Base-by-base conservation (phyloP, 768 basidiomycete genomes). In the Podaxis carcinomalis region DNA sequence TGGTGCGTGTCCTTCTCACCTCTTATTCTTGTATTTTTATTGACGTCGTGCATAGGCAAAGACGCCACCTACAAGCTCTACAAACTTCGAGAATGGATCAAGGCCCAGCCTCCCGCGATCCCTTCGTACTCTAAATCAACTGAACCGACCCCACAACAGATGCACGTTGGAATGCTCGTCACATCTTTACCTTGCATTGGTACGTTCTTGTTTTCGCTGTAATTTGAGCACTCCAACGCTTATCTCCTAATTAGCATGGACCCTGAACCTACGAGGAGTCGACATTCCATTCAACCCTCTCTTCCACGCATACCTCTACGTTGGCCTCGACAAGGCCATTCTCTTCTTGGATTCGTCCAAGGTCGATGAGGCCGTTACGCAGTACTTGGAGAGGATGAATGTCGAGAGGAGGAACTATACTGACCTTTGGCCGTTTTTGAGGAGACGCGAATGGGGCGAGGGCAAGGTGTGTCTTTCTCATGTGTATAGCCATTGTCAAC, bases 211-310 rank as follows among this genome's bases (percentile, higher is more conserved):
- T 37, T n/a, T 10, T 14, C 3, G 52, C 37, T 35, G 40, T 51
- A 62, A 6, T 49, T 25, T 36, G 35, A 51, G 70, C 51, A 1
- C n/a, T 7, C 4, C 13, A 67, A 35, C 39, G 55, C 59, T 35
- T 47, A 35, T 49, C 53, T 27, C 14, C 19, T 23, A 6, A 55
- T 55, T 74, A 85, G 96, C 96, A 0, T 97, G 93, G 77, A 68
- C 91, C 2, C 78, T 98, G 36, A 98, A 98, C 69, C 76, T 95
- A 57, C 89, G 96, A 52, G 95, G 95, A 37, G 82, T 84, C 2
- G 95, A 98, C 68, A 88, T 98, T 51, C 92, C 93, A 0, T 92
- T 86, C 78, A 95, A 93, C 69, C 96, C 96, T 0, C 83, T 98
- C 7, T 96, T 97, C 77, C 90, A 90, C 55, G 83, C 90, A 0